Evolutionary conservation across 2,329 filamentous ascomycete species (phyloP).

Genomic region (Ophiocordyceps robertsii): DNA sequence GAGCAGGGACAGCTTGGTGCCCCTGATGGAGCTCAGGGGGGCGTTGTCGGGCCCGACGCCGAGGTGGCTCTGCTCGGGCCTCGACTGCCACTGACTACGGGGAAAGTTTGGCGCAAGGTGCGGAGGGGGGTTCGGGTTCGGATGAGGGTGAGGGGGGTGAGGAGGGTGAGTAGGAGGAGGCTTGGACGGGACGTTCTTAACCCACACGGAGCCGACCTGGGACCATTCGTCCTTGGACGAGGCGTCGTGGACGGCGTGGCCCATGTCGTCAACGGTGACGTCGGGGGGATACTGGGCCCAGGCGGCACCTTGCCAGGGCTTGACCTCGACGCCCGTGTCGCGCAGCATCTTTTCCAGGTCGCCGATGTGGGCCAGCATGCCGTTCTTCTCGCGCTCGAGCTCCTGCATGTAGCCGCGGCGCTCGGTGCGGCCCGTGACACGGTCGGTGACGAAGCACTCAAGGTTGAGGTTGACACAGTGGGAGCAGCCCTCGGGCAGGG

Average conservation of each 20-base stretch:
- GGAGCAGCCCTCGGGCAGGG: slow-evolving; percentile 65
- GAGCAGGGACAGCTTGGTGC: slow-evolving; percentile 63
- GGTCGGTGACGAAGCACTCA: slow-evolving; percentile 74
- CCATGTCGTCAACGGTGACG: slow-evolving; percentile 11
- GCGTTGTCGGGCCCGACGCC: slow-evolving; percentile 50
- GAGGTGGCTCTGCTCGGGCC: slow-evolving; percentile 48
- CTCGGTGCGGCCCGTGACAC: slow-evolving; percentile 70
- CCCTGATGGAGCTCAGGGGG: slow-evolving; percentile 59
- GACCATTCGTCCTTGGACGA: slow-evolving; percentile 16
- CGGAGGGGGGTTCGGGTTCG: too few relatives aligned
- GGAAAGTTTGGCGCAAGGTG: slow-evolving; percentile 11
- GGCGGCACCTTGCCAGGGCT: slow-evolving; percentile 27
- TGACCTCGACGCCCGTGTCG: slow-evolving; percentile 46
- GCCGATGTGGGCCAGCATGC: slow-evolving; percentile 51
- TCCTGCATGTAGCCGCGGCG: slow-evolving; percentile 66
- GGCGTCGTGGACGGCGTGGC: slow-evolving; percentile 9
- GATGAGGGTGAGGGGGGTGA: too few relatives aligned
- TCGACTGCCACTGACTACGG: slow-evolving; percentile 23
- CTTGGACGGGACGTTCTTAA: slow-evolving; percentile 16
- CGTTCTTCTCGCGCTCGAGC: slow-evolving; percentile 58
- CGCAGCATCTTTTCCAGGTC: slow-evolving; percentile 55
- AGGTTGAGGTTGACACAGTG: slow-evolving; percentile 65
- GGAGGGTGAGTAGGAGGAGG: slow-evolving; percentile 2
- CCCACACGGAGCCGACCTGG: slow-evolving; percentile 17
- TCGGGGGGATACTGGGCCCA: slow-evolving; percentile 14